Percentiles rank a stretch among this genome's conserved stretches.
Conservation (phyloP, 2,329 filamentous ascomycete genomes). For the Trichophaea hybrida region DNA sequence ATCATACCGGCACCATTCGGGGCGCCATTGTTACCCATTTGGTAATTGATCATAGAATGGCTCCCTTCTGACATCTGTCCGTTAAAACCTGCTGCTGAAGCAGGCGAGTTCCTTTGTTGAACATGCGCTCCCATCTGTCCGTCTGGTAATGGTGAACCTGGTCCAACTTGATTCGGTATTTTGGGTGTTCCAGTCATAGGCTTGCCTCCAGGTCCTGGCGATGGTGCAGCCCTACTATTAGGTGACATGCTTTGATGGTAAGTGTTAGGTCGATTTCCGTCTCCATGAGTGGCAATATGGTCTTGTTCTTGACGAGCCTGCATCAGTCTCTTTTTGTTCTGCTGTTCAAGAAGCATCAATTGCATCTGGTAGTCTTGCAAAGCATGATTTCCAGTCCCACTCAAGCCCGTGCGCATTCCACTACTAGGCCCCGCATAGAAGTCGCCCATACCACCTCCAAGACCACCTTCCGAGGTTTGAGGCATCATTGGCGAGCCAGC, state of each 20-base stretch:
- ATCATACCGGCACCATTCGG: slow-evolving; percentile 46
- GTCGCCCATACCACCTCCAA: slow-evolving; percentile 27
- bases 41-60: slow-evolving; percentile 43
- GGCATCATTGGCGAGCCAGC: slow-evolving; percentile 64
- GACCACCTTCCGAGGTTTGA: slow-evolving; percentile 51
- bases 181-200: slow-evolving; percentile 58
- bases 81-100: slow-evolving; percentile 35
- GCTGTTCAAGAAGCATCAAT: slow-evolving; percentile 71
- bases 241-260: slow-evolving; percentile 38
- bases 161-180: slow-evolving; percentile 64
- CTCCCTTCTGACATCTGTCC: slow-evolving; percentile 23
- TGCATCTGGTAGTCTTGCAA: slow-evolving; percentile 84
- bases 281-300: slow-evolving; percentile 42
- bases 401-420: slow-evolving; percentile 28
- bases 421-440: slow-evolving; percentile 28
- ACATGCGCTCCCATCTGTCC: slow-evolving; percentile 51
- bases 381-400: slow-evolving; percentile 52
- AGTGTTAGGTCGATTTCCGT: slow-evolving; percentile 38
- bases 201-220: slow-evolving; percentile 53
- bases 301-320: slow-evolving; percentile 71
- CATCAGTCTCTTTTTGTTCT: slow-evolving; percentile 73
- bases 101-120: slow-evolving; percentile 40
- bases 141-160: slow-evolving; percentile 59
- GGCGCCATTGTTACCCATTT: slow-evolving; percentile 41
- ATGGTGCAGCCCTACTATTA: slow-evolving; percentile 47